Evolutionary conservation across 2,329 filamentous ascomycete species (phyloP).

Genomic region (Cordyceps fumosorosea): DNA sequence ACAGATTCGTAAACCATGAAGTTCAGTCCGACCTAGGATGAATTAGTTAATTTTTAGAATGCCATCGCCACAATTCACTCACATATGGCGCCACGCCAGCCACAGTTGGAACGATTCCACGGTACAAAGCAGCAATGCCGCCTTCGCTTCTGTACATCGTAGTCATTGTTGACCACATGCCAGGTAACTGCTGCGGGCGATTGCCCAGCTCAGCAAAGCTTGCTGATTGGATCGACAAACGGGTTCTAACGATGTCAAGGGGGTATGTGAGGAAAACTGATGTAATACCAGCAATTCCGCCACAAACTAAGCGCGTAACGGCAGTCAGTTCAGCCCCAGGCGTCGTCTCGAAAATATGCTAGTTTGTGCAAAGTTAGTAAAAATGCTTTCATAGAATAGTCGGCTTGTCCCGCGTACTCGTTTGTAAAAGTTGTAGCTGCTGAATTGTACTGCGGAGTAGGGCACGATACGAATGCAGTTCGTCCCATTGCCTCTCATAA

Average conservation of each 20-base stretch:
- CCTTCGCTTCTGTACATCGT: slow-evolving; percentile 90
- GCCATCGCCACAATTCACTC: slow-evolving; percentile 19
- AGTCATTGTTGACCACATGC: slow-evolving; percentile 82
- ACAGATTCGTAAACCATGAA: slow-evolving; percentile 98
- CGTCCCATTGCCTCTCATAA: slow-evolving; percentile 96
- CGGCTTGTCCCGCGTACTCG: slow-evolving; percentile 52
- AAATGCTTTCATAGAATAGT: slow-evolving; percentile 5
- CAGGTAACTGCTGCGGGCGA: slow-evolving; percentile 64
- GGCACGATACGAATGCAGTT: slow-evolving; percentile 98
- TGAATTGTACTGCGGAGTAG: slow-evolving; percentile 97
- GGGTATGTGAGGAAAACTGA: slow-evolving; percentile 95
- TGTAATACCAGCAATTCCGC: slow-evolving; percentile 86
- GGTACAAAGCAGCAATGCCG: slow-evolving; percentile 77
- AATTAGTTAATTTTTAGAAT: slow-evolving; percentile 14
- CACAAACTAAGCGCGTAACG: slow-evolving; percentile 74
- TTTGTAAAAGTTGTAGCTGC: slow-evolving; percentile 97
- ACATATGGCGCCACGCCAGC: slow-evolving; percentile 94
- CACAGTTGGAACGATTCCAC: slow-evolving; percentile 88
- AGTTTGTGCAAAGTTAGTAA: slow-evolving; percentile 11
- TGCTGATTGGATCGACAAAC: slow-evolving; percentile 95
- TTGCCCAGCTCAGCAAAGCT: slow-evolving; percentile 74
- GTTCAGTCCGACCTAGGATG: slow-evolving; percentile 76
- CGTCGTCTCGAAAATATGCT: slow-evolving; percentile 69
- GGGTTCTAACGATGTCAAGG: slow-evolving; percentile 92
- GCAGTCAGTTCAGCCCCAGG: slow-evolving; percentile 70